Percentiles rank a stretch among this genome's conserved stretches.
Evolutionary conservation across 352 stramenopile genomes (phyloP).

Genomic region (Pythium aphanidermatum): DNA sequence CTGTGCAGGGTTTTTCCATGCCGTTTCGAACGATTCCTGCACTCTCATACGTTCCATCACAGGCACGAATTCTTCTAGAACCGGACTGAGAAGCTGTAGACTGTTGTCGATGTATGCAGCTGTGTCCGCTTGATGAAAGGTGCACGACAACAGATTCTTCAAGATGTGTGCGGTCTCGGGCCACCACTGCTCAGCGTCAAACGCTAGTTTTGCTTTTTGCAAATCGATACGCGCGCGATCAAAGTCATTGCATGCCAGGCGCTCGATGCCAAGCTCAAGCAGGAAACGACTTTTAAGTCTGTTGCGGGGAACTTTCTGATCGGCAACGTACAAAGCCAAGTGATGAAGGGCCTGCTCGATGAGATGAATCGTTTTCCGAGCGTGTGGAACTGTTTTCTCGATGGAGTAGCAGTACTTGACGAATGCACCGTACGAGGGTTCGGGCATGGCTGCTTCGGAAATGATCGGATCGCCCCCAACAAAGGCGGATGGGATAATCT

Average conservation of each 20-base stretch:
- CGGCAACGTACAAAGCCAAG: slow-evolving; percentile 55
- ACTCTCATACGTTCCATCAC: slow-evolving; percentile 41
- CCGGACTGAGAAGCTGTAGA: slow-evolving; percentile 69
- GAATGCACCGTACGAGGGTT: slow-evolving; percentile 47
- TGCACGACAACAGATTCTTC: slow-evolving; percentile 68
- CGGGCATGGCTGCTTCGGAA: slow-evolving; percentile 34
- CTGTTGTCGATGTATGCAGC: slow-evolving; percentile 70
- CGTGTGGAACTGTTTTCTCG: slow-evolving; percentile 56
- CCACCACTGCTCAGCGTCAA: slow-evolving; percentile 68
- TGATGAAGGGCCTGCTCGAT: slow-evolving; percentile 75
- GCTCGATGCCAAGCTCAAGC: slow-evolving; percentile 66
- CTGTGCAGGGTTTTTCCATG: slow-evolving; percentile 43
- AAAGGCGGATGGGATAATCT: slow-evolving; percentile 66
- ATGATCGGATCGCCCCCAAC: slow-evolving; percentile 66
- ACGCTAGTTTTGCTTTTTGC: slow-evolving; percentile 56
- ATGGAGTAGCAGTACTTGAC: slow-evolving; percentile 59
- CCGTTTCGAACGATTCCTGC: slow-evolving; percentile 54
- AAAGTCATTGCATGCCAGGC: slow-evolving; percentile 63
- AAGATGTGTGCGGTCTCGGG: slow-evolving; percentile 66
- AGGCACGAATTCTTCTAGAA: slow-evolving; percentile 65
- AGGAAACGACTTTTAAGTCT: slow-evolving; percentile 74
- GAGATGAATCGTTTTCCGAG: slow-evolving; percentile 64
- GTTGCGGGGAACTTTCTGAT: slow-evolving; percentile 54
- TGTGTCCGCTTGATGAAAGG: slow-evolving; percentile 65
- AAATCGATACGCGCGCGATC: slow-evolving; percentile 58